Percentiles rank a stretch among this genome's conserved stretches.
phyloP scores from a whole-genome alignment of 768 basidiomycete genomes.

The Trichaptum fuscoviolaceum region DNA sequence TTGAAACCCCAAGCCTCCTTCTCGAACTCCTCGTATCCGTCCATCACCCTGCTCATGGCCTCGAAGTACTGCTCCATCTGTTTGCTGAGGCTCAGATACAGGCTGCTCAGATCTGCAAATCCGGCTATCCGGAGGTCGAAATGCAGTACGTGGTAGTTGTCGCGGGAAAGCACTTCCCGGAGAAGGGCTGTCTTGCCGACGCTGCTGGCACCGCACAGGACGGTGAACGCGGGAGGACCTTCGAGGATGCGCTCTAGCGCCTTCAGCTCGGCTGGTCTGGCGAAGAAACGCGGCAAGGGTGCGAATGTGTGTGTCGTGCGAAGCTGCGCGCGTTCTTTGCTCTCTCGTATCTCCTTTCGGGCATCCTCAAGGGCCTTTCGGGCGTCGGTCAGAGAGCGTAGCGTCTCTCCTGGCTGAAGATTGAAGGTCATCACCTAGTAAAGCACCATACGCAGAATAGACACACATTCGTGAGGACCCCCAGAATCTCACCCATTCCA shows the following conservation, averaged over 20 bases:
- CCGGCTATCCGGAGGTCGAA: slow-evolving; percentile 82
- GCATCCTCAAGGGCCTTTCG: slow-evolving; percentile 73
- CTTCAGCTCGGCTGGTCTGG: slow-evolving; percentile 59
- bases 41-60: slow-evolving; percentile 48
- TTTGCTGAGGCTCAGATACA: slow-evolving; percentile 70
- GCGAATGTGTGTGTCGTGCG: slow-evolving; percentile 75
- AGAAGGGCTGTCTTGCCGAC: slow-evolving; percentile 83
- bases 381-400: slow-evolving; percentile 76
- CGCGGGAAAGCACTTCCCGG: slow-evolving; percentile 65
- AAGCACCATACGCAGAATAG: not conserved
- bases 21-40: slow-evolving; percentile 68
- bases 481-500: slow-evolving; percentile 73
- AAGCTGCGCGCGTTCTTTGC: slow-evolving; percentile 53
- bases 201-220: slow-evolving; percentile 75
- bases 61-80: slow-evolving; percentile 83
- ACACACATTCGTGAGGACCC: slow-evolving; percentile 69
- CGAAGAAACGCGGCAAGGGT: slow-evolving; percentile 68
- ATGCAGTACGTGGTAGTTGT: slow-evolving; percentile 72
- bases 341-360: slow-evolving; percentile 66
- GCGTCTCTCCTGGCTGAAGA: slow-evolving; percentile 66
- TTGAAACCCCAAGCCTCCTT: slow-evolving; percentile 78
- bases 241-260: slow-evolving; percentile 62
- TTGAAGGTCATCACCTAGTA: slow-evolving; percentile 12
- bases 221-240: slow-evolving; percentile 70
- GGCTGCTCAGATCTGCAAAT: slow-evolving; percentile 73